Evolutionary conservation across 768 basidiomycete genomes (phyloP), one percentile per base, ranked within the genome.

Genomic region (Xerocomellus amylosporus): DNA sequence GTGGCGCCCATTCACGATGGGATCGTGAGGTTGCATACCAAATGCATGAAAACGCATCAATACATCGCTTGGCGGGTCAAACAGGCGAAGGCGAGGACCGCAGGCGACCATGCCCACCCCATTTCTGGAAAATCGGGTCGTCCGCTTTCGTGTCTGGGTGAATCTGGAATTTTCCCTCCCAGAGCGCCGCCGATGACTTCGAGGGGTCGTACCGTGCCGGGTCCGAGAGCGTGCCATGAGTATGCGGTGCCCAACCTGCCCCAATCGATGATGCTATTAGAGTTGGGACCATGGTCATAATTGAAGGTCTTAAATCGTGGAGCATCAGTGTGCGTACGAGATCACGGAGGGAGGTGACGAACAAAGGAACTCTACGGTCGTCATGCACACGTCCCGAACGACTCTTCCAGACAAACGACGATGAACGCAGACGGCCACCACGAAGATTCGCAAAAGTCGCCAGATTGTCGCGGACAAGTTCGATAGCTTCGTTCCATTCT

Each of bases 381-480:
- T 79, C 75, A 26, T 82, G 79, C 24, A 79, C 68, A 51, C 80
- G 79, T n/a, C 81, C 80, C 6, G 78, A 77, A 39, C 92, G 82
- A 56, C 87, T 90, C 76, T 89, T 91, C 65, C 83, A 77, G 38
- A 95, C 90, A 62, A 94, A 89, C 4, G 87, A 88, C 2, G 91
- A 93, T 5, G 88, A 86, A 34, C 90, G 84, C 43, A 93, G 71
- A 54, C 95, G 87, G n/a, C 86, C 95, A 34, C 96, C 95, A 49
- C 94, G 89, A 45, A 96, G 75, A 51, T 86, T 84, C 3, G 86
- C 74, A 71, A 96, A 98, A 1, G 86, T 88, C 37, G 76, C 74
- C 49, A 99, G 81, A 67, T 97, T 93, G 71, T 98, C 93, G 53
- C 87, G 86, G 36, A 97, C 86, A 50, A 85, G 77, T 40, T 85